Evolutionary conservation across 2,329 filamentous ascomycete genomes (phyloP), one percentile per base, ranked within the genome.

Genomic region (Epichloe scottii): DNA sequence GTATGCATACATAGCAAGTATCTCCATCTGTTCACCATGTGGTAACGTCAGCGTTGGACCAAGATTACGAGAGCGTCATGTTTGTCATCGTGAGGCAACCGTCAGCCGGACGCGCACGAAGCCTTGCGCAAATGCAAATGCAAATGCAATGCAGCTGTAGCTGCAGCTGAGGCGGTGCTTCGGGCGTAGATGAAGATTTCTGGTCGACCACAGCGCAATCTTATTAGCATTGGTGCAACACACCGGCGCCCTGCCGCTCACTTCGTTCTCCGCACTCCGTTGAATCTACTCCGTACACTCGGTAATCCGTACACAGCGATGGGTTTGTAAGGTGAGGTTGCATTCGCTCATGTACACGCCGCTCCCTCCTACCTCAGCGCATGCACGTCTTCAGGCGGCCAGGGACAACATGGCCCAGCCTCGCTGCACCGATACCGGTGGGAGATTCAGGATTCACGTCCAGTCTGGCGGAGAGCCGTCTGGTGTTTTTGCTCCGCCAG

Each of bases 381-480:
- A 42, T 55, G 57, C 54, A 57, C 44, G 41, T 39, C 45, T 54
- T 55, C 54, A 56, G 56, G 55, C 50, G 56, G 54, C 54, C 56
- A 53, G 53, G 55, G 48, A 53, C 52, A 53, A 10, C 52, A 55
- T 42, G 54, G 35, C 17, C 26, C 15, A 17, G 38, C 30, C 38
- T 42, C 14, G 40, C 19, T 42, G 40, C n/a, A n/a, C 35, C n/a
- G 14, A n/a, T 6, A 38, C 35, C 4, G 35, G 35, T n/a, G 35
- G 14, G 8, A 5, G 3, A 21, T 23, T 23, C 15, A 33, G 15
- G 30, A 5, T 23, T 14, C 15, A 30, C 43, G n/a, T 21, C 30
- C 19, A 45, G 23, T 15, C 14, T 10, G 26, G 10, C 30, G 10
- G 30, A 30, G 30, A 30, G 30, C 8, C 30, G 10, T 30, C 30